Conservation (phyloP, 129 eudicot species). For the Flaveria linearis region DNA sequence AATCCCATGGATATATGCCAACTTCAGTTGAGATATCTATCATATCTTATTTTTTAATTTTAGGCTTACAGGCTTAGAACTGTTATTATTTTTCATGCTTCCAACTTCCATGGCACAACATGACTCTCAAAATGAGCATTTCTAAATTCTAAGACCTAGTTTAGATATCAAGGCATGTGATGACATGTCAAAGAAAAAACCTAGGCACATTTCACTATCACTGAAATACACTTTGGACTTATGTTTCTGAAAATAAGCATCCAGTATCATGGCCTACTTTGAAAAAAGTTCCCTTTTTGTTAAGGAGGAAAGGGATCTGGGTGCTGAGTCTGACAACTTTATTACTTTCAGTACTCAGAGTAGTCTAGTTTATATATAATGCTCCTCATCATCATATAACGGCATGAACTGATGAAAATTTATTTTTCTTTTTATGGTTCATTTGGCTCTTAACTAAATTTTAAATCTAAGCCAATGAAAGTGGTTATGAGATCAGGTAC, state of each 20-base stretch:
- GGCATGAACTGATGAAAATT: neutral
- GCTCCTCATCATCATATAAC: conserved; percentile 5
- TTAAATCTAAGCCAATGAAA: conserved; percentile 17
- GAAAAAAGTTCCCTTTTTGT: neutral
- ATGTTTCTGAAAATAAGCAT: neutral
- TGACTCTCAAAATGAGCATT: conserved; percentile 5
- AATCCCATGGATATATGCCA: neutral
- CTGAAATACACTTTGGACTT: conserved; percentile 9
- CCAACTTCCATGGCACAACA: neutral
- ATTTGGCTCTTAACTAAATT: conserved; percentile 22
- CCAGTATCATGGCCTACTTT: neutral
- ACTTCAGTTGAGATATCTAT: neutral
- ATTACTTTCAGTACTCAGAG: neutral
- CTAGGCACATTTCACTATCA: neutral
- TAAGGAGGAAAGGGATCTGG: neutral
- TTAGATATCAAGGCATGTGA: conserved; percentile 21
- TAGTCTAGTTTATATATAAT: neutral
- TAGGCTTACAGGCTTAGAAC: neutral
- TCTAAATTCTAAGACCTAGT: neutral
- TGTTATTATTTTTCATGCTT: neutral
- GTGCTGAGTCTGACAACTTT: neutral
- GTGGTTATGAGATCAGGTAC: conserved; percentile 55
- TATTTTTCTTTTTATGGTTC: neutral
- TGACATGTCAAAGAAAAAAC: conserved; percentile 1
- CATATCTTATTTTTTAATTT: neutral